These are phyloP conservation scores for Citrullus mucosospermus DNA, from an alignment of 306 rosid species.

Conservation along the genomic window DNA sequence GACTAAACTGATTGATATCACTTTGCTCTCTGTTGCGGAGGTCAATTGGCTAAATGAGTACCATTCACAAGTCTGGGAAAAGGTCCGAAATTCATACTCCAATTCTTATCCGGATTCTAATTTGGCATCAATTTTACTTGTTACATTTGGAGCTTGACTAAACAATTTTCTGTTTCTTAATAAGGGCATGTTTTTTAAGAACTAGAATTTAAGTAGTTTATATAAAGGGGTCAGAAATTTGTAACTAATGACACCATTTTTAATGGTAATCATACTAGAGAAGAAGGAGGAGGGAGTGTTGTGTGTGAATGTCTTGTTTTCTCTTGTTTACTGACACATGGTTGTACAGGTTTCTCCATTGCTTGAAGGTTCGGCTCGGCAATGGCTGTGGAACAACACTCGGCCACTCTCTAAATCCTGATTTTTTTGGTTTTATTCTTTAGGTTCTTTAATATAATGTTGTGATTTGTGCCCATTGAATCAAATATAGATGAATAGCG, in stretches of 20 bases:
- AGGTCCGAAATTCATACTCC: conserved; percentile 30
- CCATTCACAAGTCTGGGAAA: conserved; percentile 86
- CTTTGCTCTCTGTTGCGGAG: conserved; percentile 63
- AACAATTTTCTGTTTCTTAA: background rate
- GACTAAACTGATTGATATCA: conserved; percentile 64
- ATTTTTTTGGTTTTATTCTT: background rate
- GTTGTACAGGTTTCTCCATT: conserved; percentile 67
- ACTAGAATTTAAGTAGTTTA: background rate
- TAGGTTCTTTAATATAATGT: background rate
- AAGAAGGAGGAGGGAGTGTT: background rate
- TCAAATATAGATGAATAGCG: background rate
- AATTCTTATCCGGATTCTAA: background rate
- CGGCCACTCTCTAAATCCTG: conserved; percentile 27
- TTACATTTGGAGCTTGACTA: background rate
- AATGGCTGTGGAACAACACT: conserved; percentile 93
- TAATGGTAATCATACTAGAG: background rate
- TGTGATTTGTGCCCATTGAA: background rate
- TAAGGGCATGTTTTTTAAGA: background rate
- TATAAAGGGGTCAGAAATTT: no score
- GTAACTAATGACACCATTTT: background rate
- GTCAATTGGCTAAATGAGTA: conserved; percentile 69
- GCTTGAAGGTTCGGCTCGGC: conserved; percentile 55
- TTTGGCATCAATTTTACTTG: background rate
- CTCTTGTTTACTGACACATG: background rate
- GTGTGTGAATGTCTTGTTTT: background rate